Conservation (phyloP, 306 rosid genomes). For the Rubus idaeus region DNA sequence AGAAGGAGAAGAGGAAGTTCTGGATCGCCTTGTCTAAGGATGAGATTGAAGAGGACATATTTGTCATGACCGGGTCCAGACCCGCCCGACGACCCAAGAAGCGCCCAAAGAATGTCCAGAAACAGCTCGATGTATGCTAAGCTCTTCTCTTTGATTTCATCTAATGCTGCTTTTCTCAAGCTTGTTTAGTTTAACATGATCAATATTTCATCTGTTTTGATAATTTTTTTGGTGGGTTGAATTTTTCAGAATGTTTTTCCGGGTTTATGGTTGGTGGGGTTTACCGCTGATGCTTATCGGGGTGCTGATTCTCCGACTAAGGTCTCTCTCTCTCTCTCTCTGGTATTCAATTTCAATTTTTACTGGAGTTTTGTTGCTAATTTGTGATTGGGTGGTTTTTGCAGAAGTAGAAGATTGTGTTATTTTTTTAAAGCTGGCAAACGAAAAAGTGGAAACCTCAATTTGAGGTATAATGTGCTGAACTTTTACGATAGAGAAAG, state of each 20-base stretch:
- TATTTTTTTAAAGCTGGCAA: not conserved
- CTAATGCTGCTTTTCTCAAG: not conserved
- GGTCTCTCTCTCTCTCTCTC: constrained; percentile 35
- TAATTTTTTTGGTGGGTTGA: not conserved
- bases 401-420: constrained; percentile 58
- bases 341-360: not conserved
- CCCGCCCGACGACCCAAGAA: constrained; percentile 85
- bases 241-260: constrained; percentile 68
- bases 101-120: constrained; percentile 86
- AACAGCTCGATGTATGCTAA: constrained; percentile 72
- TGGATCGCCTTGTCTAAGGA: constrained; percentile 94
- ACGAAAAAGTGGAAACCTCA: constrained; percentile 28
- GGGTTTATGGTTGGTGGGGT: constrained; percentile 88
- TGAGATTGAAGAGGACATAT: constrained; percentile 93
- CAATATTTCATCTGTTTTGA: not conserved
- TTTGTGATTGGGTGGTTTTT: constrained; percentile 10
- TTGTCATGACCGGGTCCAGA: constrained; percentile 86
- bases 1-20: constrained; percentile 81
- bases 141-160: not conserved
- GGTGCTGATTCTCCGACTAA: constrained; percentile 61
- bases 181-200: not conserved
- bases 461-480: constrained; percentile 47
- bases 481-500: constrained; percentile 52
- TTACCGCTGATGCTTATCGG: constrained; percentile 64
- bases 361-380: not conserved